Conservation (phyloP, 176 grass and related monocot species). For the Musa troglodytarum region DNA sequence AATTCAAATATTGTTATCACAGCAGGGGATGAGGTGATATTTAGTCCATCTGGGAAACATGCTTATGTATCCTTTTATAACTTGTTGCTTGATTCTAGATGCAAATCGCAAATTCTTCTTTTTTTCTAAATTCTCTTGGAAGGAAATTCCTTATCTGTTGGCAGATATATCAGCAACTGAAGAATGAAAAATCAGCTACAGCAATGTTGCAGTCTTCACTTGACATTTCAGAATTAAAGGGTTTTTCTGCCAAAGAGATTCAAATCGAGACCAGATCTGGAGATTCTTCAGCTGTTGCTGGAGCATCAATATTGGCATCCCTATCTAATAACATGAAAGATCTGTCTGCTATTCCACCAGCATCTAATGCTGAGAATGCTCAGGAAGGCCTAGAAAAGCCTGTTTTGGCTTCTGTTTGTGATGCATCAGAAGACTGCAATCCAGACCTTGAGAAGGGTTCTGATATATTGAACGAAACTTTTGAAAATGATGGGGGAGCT, state of each 20-base stretch:
- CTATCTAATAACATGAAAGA: conserved; percentile 58
- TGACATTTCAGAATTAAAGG: conserved; percentile 35
- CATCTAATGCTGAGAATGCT: conserved; percentile 31
- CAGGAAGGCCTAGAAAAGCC: conserved; percentile 32
- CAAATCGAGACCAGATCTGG: conserved; percentile 53
- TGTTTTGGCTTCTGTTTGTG: conserved; percentile 38
- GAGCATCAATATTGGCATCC: conserved; percentile 71
- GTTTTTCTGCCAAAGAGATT: conserved; percentile 41
- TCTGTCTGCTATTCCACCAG: conserved; percentile 21
- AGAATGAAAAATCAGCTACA: conserved; percentile 57
- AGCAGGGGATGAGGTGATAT: conserved; percentile 90
- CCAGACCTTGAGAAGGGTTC: conserved; percentile 52
- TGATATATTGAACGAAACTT: conserved; percentile 47
- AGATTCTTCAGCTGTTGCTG: conserved; percentile 51
- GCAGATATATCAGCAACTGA: conserved; percentile 93
- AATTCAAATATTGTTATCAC: conserved; percentile 54
- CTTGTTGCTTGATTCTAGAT: background rate
- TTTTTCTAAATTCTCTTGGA: conserved; percentile 23
- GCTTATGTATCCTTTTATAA: conserved; percentile 76
- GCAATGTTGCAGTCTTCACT: conserved; percentile 32
- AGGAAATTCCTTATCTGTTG: conserved; percentile 30
- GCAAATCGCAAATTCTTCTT: background rate
- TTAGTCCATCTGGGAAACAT: conserved; percentile 69
- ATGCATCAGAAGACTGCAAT: conserved; percentile 48
- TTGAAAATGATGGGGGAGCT: conserved; percentile 47